A percentile compares a stretch with the other conserved stretches of the same genome.
phyloP scores from a whole-genome alignment of 2,329 filamentous ascomycete species.

The Ambrosiella cleistominuta region DNA sequence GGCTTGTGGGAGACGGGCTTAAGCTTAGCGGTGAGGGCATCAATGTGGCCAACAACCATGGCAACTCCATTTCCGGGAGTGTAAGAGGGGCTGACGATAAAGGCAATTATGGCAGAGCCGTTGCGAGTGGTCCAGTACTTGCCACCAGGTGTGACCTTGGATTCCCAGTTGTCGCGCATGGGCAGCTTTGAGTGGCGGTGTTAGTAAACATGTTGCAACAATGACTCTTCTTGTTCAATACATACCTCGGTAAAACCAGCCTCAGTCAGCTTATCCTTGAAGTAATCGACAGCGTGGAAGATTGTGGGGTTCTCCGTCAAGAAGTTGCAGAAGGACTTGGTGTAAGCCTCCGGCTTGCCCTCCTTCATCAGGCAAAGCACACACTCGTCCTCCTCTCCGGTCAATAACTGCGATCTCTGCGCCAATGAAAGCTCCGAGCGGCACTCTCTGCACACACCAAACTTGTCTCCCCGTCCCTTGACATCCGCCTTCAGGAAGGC shows the following conservation, averaged over 20 bases:
- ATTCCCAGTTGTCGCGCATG: slow-evolving; percentile 60
- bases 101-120: slow-evolving; percentile 69
- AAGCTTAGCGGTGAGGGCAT: slow-evolving; percentile 74
- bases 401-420: not conserved
- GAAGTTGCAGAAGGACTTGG: slow-evolving; percentile 73
- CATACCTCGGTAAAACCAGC: slow-evolving; percentile 56
- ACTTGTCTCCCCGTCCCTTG: not conserved
- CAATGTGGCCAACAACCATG: slow-evolving; percentile 82
- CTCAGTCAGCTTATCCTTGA: slow-evolving; percentile 52
- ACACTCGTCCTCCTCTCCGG: slow-evolving; percentile 15
- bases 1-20: slow-evolving; percentile 80
- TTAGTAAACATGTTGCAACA: not conserved
- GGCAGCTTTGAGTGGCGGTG: slow-evolving; percentile 35
- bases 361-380: slow-evolving; percentile 23
- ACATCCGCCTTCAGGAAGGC: slow-evolving; percentile 11
- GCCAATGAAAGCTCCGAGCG: not conserved
- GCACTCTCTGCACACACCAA: not conserved
- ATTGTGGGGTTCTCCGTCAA: slow-evolving; percentile 81
- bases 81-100: slow-evolving; percentile 65
- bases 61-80: slow-evolving; percentile 70
- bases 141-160: slow-evolving; percentile 55
- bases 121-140: slow-evolving; percentile 85
- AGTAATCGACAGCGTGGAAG: slow-evolving; percentile 73
- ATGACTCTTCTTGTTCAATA: slow-evolving; percentile 14
- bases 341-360: slow-evolving; percentile 46